Percentiles rank a stretch among this genome's conserved stretches.
Evolutionary conservation across 192 early-diverging fungal genomes (phyloP).

Genomic region (Glomus cerebriforme): DNA sequence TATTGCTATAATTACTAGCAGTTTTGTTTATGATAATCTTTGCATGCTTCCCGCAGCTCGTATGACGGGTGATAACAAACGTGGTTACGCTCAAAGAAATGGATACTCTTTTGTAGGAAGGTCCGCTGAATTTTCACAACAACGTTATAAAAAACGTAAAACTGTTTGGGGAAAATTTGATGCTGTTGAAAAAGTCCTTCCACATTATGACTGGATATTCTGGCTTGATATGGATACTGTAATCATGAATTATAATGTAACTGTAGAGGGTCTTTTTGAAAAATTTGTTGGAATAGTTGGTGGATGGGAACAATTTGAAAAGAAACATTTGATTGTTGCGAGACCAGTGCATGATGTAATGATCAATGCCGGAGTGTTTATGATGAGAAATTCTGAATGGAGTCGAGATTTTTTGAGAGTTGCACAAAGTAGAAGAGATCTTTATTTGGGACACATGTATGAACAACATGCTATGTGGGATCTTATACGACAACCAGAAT

Average conservation of each 20-base stretch:
- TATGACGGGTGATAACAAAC: slow-evolving; percentile 54
- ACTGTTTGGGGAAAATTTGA: slow-evolving; percentile 66
- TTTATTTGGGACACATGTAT: slow-evolving; percentile 44
- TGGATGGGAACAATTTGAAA: slow-evolving; percentile 35
- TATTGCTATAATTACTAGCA: slow-evolving; percentile 55
- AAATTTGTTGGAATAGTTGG: slow-evolving; percentile 37
- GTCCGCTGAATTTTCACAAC: slow-evolving; percentile 56
- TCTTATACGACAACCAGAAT: slow-evolving; percentile 44
- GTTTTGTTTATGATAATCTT: slow-evolving; percentile 53
- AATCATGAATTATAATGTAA: slow-evolving; percentile 47
- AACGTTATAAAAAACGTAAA: slow-evolving; percentile 46
- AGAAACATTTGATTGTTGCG: slow-evolving; percentile 53
- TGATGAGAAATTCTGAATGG: slow-evolving; percentile 60
- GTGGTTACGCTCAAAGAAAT: slow-evolving; percentile 49
- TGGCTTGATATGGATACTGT: slow-evolving; percentile 69
- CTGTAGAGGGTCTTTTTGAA: slow-evolving; percentile 44
- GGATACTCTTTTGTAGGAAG: slow-evolving; percentile 60
- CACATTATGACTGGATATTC: slow-evolving; percentile 62
- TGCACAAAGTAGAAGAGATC: slow-evolving; percentile 42
- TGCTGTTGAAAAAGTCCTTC: slow-evolving; percentile 54
- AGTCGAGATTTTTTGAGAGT: slow-evolving; percentile 47
- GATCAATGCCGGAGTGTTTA: slow-evolving; percentile 62
- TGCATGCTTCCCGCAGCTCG: slow-evolving; percentile 58
- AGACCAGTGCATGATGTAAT: slow-evolving; percentile 49
- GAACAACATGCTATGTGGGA: slow-evolving; percentile 65